Percentiles rank a stretch among this genome's conserved stretches.
These are phyloP conservation scores for Knoxia roxburghii DNA, from an alignment of 257 asterid genomes.

Conservation along the genomic window DNA sequence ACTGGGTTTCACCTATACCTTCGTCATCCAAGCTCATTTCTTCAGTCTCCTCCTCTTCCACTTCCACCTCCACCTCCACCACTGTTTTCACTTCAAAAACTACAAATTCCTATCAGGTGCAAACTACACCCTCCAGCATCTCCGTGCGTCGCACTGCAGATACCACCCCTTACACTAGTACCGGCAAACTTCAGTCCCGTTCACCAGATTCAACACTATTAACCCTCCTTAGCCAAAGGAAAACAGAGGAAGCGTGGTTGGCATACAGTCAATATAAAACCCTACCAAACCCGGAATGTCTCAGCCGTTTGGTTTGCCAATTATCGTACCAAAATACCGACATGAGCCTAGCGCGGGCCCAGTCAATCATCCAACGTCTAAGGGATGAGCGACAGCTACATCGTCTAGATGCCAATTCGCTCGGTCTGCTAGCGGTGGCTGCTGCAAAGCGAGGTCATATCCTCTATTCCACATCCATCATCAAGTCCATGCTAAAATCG, in stretches of 20 bases:
- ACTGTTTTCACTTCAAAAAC: conserved; percentile 25
- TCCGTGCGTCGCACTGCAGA: conserved; percentile 8
- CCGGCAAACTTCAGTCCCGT: conserved; percentile 21
- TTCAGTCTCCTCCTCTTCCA: conserved; percentile 23
- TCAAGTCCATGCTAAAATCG: conserved; percentile 83
- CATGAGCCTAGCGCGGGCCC: conserved; percentile 60
- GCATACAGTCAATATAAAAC: conserved; percentile 44
- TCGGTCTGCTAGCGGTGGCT: conserved; percentile 85
- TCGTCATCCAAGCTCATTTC: conserved; percentile 24
- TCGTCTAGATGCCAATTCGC: conserved; percentile 90
- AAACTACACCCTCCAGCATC: conserved; percentile 30
- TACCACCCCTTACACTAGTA: conserved; percentile 15
- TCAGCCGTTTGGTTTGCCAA: conserved; percentile 83
- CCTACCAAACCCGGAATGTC: conserved; percentile 78
- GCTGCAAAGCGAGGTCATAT: conserved; percentile 86
- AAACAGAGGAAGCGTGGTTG: conserved; percentile 86
- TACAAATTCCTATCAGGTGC: conserved; percentile 31
- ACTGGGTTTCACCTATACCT: conserved; percentile 34
- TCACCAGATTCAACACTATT: conserved; percentile 53
- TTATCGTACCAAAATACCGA: conserved; percentile 68
- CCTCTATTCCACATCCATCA: conserved; percentile 73
- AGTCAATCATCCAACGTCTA: conserved; percentile 73
- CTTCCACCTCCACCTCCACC: conserved; percentile 26
- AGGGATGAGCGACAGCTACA: conserved; percentile 74
- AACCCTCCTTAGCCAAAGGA: conserved; percentile 63